These are phyloP conservation scores for Raffaelea ambrosiae DNA, from an alignment of 2,329 filamentous ascomycete species.

Conservation along the genomic window DNA sequence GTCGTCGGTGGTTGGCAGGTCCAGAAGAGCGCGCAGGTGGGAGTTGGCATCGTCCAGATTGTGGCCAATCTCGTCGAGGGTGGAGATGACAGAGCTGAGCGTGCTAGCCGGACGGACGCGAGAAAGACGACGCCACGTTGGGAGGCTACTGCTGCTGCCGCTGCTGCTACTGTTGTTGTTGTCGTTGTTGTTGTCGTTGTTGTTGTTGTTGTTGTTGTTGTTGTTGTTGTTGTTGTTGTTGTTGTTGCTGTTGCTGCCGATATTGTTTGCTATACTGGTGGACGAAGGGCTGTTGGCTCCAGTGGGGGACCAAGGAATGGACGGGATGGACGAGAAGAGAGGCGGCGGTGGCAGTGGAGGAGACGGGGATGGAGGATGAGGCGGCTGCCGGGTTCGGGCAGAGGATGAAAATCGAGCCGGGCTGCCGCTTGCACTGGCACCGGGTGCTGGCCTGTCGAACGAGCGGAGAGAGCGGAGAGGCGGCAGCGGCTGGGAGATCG, in stretches of 20 bases:
- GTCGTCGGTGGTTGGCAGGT: conserved; percentile 16
- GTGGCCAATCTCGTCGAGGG: conserved; percentile 12
- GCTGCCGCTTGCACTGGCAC: background rate
- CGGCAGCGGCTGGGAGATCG: background rate
- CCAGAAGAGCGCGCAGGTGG: conserved; percentile 33
- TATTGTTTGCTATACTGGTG: no score
- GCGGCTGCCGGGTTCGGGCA: background rate
- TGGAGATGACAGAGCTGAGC: conserved; percentile 1
- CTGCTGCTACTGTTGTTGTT: background rate
- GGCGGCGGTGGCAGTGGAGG: background rate
- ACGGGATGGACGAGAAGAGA: background rate
- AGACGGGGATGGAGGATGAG: background rate
- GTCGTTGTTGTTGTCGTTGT: background rate
- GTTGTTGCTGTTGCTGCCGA: no score
- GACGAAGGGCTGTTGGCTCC: background rate
- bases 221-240: no score
- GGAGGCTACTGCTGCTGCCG: background rate
- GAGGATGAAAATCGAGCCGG: no score
- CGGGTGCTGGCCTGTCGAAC: no score
- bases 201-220: background rate
- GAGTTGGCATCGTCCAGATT: conserved; percentile 34
- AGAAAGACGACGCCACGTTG: background rate
- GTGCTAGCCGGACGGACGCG: background rate
- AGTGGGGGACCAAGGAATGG: background rate
- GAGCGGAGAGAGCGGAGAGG: background rate